Conservation (phyloP, 1,284 basidiomycete species). For the Meira miltonrushii region DNA sequence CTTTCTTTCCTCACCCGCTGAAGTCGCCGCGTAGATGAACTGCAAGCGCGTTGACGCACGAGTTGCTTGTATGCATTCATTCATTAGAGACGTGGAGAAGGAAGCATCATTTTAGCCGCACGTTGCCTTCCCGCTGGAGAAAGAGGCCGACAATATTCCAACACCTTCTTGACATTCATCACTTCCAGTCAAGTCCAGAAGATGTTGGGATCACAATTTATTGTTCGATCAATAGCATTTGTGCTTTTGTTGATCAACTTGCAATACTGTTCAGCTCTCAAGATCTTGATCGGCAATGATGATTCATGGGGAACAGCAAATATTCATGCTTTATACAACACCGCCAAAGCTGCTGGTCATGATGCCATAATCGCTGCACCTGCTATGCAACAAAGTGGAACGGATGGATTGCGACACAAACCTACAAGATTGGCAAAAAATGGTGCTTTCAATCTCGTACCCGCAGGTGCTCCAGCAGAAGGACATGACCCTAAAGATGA, state of each 20-base stretch:
- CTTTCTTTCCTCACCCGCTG: too few relatives aligned
- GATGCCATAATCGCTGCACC: constrained; percentile 10
- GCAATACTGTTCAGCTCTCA: not conserved
- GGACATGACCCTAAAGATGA: constrained; percentile 12
- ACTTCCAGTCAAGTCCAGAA: too few relatives aligned
- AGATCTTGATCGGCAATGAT: constrained; percentile 15
- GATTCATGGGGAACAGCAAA: constrained; percentile 15
- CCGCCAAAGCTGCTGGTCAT: constrained; percentile 6
- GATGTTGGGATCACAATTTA: too few relatives aligned
- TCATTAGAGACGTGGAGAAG: not conserved
- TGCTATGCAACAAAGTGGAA: constrained; percentile 10
- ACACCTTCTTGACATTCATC: too few relatives aligned
- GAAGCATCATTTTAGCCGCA: not conserved
- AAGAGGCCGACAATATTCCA: not conserved
- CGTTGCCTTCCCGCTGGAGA: too few relatives aligned
- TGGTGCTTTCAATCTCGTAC: constrained; percentile 9
- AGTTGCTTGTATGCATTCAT: not conserved
- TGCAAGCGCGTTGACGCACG: not conserved
- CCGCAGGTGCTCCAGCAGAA: constrained; percentile 11
- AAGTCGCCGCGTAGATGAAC: not conserved
- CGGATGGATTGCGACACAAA: constrained; percentile 1
- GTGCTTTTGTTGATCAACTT: not conserved
- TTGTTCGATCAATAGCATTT: not conserved
- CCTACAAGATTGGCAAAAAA: constrained; percentile 4
- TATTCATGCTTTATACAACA: constrained; percentile 12